Percentiles rank a stretch among this genome's conserved stretches.
Evolutionary conservation across 768 basidiomycete species (phyloP).

Genomic region (Suillus discolor): DNA sequence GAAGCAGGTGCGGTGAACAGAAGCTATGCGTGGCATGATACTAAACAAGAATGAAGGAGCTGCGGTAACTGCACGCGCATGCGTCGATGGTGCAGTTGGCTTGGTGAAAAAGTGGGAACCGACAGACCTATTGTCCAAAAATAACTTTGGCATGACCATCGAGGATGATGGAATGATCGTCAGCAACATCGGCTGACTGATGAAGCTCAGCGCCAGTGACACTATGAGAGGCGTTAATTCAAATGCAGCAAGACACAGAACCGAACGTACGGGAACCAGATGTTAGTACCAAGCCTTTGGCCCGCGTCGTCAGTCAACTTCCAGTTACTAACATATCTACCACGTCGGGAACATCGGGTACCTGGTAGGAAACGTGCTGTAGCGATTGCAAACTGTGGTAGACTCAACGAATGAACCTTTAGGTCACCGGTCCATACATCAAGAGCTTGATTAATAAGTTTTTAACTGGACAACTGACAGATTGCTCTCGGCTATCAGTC

Average conservation of each 20-base stretch:
- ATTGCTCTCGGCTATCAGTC: too few species aligned
- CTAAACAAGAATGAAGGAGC: too few species aligned
- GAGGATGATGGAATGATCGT: conserved; percentile 65
- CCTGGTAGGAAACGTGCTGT: conserved; percentile 38
- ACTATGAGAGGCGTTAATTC: conserved; percentile 36
- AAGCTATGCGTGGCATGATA: too few species aligned
- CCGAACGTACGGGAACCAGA: conserved; percentile 76
- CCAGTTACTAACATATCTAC: conserved; percentile 80
- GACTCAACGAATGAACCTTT: conserved; percentile 50
- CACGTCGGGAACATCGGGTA: conserved; percentile 62
- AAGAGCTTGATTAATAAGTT: conserved; percentile 36
- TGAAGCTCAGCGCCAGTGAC: conserved; percentile 64
- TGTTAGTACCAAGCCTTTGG: conserved; percentile 62
- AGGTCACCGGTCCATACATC: conserved; percentile 75
- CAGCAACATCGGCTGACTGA: conserved; percentile 31
- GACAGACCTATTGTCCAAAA: conserved; percentile 24
- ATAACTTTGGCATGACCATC: conserved; percentile 61
- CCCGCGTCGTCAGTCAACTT: conserved; percentile 62
- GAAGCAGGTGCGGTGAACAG: too few species aligned
- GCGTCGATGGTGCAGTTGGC: too few species aligned
- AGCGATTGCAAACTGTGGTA: not conserved
- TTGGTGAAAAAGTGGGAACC: not conserved
- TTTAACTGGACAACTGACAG: too few species aligned
- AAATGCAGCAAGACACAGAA: not conserved
- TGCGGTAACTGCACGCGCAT: too few species aligned